Conservation (phyloP, 2,329 filamentous ascomycete species). For the Neopestalotiopsis clavispora region DNA sequence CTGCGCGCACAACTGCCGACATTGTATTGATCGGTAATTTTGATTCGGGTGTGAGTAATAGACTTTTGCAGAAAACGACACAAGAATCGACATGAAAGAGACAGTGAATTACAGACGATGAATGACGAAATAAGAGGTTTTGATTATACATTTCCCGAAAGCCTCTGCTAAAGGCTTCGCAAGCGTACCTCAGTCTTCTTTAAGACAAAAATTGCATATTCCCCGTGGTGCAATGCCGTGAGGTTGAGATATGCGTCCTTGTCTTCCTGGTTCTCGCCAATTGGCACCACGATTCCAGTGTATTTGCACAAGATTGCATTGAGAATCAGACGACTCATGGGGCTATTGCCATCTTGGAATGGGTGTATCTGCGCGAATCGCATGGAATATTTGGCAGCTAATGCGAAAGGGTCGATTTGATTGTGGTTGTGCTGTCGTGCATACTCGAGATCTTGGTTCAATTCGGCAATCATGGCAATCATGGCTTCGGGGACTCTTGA, state of each 20-base stretch:
- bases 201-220: slow-evolving; percentile 31
- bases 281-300: slow-evolving; percentile 25
- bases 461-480: slow-evolving; percentile 29
- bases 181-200: not conserved
- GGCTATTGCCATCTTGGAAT: slow-evolving; percentile 28
- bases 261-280: slow-evolving; percentile 23
- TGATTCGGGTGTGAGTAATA: no score
- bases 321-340: slow-evolving; percentile 28
- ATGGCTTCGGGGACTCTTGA: slow-evolving; percentile 31
- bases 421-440: slow-evolving; percentile 9
- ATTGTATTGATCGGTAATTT: no score
- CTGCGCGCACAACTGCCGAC: no score
- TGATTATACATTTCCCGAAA: not conserved
- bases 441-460: slow-evolving; percentile 23
- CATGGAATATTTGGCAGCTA: slow-evolving; percentile 32
- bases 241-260: slow-evolving; percentile 26
- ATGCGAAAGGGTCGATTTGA: slow-evolving; percentile 33
- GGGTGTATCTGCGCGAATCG: slow-evolving; percentile 27
- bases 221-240: slow-evolving; percentile 34
- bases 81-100: no score
- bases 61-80: no score
- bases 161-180: not conserved
- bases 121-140: no score
- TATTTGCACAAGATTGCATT: slow-evolving; percentile 27
- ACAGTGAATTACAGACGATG: no score